Evolutionary conservation across 441 rosid species (phyloP).

Genomic region (Melastoma candidum): DNA sequence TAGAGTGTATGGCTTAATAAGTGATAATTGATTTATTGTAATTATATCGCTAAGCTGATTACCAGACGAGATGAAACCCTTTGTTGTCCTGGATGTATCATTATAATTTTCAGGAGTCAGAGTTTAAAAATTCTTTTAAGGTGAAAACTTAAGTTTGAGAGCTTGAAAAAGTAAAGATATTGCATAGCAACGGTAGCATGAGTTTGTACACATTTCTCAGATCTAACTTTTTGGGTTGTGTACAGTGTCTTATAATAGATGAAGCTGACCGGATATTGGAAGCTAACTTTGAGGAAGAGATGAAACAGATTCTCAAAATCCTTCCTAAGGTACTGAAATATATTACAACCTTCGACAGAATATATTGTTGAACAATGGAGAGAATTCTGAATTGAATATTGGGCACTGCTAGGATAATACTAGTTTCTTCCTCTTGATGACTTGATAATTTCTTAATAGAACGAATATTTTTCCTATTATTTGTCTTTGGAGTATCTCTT

Average conservation of each 20-base stretch:
- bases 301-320: slow-evolving; percentile 82
- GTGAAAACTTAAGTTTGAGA: neutral
- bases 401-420: too few species aligned
- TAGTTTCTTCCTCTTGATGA: neutral
- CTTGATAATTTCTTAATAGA: neutral
- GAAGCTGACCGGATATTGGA: slow-evolving; percentile 99
- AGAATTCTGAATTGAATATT: neutral
- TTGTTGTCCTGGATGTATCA: too few species aligned
- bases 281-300: slow-evolving; percentile 95
- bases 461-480: neutral
- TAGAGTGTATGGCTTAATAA: too few species aligned
- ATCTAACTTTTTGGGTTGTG: slow-evolving; percentile 11
- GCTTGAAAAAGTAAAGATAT: neutral
- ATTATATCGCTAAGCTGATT: too few species aligned
- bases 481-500: slow-evolving; percentile 1
- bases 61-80: too few species aligned
- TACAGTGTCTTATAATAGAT: slow-evolving; percentile 85
- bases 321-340: slow-evolving; percentile 64
- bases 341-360: neutral
- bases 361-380: neutral
- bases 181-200: neutral
- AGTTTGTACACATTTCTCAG: neutral
- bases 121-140: too few species aligned
- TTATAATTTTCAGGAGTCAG: too few species aligned
- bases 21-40: too few species aligned